Conservation (phyloP, 2,329 filamentous ascomycete species). For the Fusarium abutilonis region DNA sequence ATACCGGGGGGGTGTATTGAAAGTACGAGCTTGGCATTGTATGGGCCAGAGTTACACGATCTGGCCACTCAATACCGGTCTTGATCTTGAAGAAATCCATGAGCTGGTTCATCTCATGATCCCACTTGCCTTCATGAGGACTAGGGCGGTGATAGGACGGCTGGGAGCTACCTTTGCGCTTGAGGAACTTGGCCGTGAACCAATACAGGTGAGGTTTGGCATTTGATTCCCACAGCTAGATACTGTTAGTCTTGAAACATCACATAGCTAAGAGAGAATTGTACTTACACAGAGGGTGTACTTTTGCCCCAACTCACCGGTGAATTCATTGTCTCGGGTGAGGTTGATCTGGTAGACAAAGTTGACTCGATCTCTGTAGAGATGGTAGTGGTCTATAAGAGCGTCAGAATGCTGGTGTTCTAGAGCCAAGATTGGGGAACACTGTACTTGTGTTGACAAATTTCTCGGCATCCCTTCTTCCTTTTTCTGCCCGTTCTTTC, state of each 20-base stretch:
- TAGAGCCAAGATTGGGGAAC: neutral
- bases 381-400: constrained; percentile 65
- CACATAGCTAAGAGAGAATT: neutral
- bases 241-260: neutral
- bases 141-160: constrained; percentile 54
- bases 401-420: neutral
- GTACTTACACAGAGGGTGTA: constrained; percentile 67
- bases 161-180: constrained; percentile 51
- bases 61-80: constrained; percentile 68
- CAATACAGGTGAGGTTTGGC: constrained; percentile 68
- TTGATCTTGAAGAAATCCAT: constrained; percentile 65
- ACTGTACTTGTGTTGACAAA: constrained; percentile 60
- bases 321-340: constrained; percentile 59
- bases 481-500: constrained; percentile 50
- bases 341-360: constrained; percentile 73
- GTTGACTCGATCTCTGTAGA: constrained; percentile 70
- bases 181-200: constrained; percentile 63
- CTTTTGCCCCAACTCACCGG: constrained; percentile 63
- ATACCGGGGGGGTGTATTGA: constrained; percentile 60
- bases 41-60: constrained; percentile 55
- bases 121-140: constrained; percentile 52
- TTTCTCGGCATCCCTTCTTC: constrained; percentile 54
- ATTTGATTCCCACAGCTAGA: constrained; percentile 74
- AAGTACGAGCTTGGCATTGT: constrained; percentile 51
- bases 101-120: constrained; percentile 61